phyloP scores from a whole-genome alignment of 306 rosid genomes.

The Acacia confusa region DNA sequence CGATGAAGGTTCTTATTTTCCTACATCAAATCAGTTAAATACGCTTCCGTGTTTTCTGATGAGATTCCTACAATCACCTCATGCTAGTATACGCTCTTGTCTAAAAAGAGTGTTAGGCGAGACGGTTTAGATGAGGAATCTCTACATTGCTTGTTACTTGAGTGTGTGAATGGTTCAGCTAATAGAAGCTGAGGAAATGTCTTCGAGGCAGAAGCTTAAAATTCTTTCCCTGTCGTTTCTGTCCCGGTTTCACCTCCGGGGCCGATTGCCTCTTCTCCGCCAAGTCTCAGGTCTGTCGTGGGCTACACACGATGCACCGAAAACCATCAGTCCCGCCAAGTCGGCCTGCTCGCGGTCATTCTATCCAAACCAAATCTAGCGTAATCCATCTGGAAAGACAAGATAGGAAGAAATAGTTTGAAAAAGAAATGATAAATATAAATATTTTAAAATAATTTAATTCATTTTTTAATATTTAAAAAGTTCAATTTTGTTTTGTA shows the following conservation, averaged over 20 bases:
- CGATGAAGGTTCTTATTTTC: too few species aligned
- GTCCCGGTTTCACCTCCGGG: neutral
- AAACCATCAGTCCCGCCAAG: neutral
- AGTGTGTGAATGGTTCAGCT: neutral
- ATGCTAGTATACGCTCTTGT: neutral
- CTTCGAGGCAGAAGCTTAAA: neutral
- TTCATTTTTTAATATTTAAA: too few species aligned
- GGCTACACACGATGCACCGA: neutral
- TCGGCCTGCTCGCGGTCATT: neutral
- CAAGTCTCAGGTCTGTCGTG: neutral
- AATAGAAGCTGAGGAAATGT: neutral
- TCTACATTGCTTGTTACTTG: constrained; percentile 13
- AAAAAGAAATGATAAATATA: too few species aligned
- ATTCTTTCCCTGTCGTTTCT: neutral
- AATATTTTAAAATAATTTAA: too few species aligned
- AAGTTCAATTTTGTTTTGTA: too few species aligned
- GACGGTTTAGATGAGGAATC: constrained; percentile 27
- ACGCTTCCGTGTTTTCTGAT: too few species aligned
- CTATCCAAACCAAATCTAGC: neutral
- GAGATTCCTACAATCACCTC: too few species aligned
- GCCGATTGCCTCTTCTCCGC: neutral
- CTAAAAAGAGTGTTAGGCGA: constrained; percentile 23
- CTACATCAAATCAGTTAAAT: too few species aligned
- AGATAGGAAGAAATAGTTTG: too few species aligned
- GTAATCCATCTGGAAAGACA: neutral